Evolutionary conservation across 2,329 filamentous ascomycete species (phyloP).

Genomic region (Neonectria coccinea): DNA sequence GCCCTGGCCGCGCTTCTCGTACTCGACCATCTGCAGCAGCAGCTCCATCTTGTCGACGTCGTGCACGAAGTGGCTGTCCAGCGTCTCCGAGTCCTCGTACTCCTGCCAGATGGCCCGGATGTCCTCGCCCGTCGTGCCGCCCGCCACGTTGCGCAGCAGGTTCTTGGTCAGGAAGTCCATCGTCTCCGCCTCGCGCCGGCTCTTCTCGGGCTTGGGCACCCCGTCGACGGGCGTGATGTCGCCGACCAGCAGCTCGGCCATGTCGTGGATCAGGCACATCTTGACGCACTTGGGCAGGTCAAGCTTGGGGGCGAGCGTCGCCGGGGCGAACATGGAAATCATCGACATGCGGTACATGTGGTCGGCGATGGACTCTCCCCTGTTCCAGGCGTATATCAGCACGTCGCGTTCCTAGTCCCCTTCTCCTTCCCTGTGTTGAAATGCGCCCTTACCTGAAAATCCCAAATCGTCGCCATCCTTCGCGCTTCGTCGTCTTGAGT

Average conservation of each 20-base stretch:
- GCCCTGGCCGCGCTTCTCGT: conserved; percentile 79
- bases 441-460: conserved; percentile 65
- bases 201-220: conserved; percentile 89
- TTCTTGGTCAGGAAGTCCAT: conserved; percentile 89
- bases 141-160: conserved; percentile 79
- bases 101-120: conserved; percentile 90
- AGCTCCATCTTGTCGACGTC: conserved; percentile 98
- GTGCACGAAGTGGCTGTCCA: conserved; percentile 91
- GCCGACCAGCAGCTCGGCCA: conserved; percentile 94
- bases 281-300: conserved; percentile 88
- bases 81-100: conserved; percentile 88
- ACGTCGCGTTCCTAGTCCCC: neutral
- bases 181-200: conserved; percentile 83
- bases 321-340: conserved; percentile 91
- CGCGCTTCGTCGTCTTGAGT: conserved; percentile 95
- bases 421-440: neutral
- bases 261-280: conserved; percentile 97
- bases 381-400: conserved; percentile 45
- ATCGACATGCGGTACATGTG: conserved; percentile 99
- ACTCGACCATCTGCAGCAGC: conserved; percentile 94
- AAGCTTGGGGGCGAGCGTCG: conserved; percentile 75
- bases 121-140: conserved; percentile 75
- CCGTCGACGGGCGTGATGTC: conserved; percentile 96
- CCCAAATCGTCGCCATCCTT: conserved; percentile 92
- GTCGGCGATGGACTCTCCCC: conserved; percentile 92